Conservation (phyloP, 176 grass and related monocot species). For the Poa pratensis region DNA sequence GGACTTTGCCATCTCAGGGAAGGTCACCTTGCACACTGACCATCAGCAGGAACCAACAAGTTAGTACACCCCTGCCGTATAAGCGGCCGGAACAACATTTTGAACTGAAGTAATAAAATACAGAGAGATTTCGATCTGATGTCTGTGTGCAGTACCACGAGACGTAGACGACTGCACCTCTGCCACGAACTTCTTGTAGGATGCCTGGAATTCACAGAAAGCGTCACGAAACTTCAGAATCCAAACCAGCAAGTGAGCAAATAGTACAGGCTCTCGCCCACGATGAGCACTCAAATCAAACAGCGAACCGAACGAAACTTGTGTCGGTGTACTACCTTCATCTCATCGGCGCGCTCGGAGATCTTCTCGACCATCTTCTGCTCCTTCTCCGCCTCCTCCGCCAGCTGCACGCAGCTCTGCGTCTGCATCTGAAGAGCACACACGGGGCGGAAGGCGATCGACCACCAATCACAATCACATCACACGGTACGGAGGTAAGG, state of each 20-base stretch:
- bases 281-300: background rate
- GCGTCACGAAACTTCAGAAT: conserved; percentile 15
- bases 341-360: conserved; percentile 34
- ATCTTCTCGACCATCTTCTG: conserved; percentile 56
- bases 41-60: background rate
- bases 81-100: background rate
- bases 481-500: background rate
- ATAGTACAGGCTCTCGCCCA: background rate
- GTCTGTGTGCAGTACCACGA: conserved; percentile 49
- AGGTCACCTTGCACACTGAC: conserved; percentile 56
- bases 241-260: background rate
- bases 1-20: conserved; percentile 48
- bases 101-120: conserved; percentile 26
- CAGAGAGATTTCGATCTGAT: background rate
- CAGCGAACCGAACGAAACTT: background rate
- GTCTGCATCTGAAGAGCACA: conserved; percentile 57
- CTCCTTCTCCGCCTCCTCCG: conserved; percentile 56
- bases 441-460: background rate
- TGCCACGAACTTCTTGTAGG: conserved; percentile 58
- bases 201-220: conserved; percentile 43
- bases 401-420: conserved; percentile 56
- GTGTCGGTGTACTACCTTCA: conserved; percentile 43
- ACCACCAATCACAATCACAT: background rate
- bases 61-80: background rate
- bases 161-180: conserved; percentile 61